These are phyloP conservation scores for Talaromyces adpressus DNA, from an alignment of 495 filamentous ascomycete species.

Conservation along the genomic window DNA sequence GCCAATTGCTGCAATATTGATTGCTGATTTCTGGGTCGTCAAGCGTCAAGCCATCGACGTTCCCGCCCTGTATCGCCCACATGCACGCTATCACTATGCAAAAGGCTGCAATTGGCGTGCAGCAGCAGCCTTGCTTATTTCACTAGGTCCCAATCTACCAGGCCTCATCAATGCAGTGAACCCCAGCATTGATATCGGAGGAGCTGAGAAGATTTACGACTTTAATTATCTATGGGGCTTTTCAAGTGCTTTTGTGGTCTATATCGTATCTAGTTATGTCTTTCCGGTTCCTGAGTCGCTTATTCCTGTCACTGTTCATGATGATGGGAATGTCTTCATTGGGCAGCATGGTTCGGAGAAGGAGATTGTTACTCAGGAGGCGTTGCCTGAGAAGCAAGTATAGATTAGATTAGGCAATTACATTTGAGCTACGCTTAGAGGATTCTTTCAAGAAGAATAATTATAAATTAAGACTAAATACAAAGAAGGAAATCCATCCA, in stretches of 20 bases:
- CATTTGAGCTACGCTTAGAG: neutral
- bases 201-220: conserved; percentile 32
- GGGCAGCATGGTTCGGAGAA: neutral
- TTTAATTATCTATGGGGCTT: conserved; percentile 43
- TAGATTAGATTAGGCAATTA: neutral
- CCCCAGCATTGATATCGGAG: conserved; percentile 11
- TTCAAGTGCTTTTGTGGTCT: conserved; percentile 29
- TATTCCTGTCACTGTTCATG: conserved; percentile 24
- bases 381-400: neutral
- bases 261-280: conserved; percentile 22
- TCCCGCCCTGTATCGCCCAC: conserved; percentile 44
- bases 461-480: neutral
- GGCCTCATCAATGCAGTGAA: conserved; percentile 21
- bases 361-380: neutral
- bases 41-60: conserved; percentile 35
- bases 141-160: conserved; percentile 28
- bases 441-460: neutral
- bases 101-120: conserved; percentile 24
- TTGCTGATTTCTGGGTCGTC: conserved; percentile 41
- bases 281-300: conserved; percentile 26
- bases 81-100: conserved; percentile 27
- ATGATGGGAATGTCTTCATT: neutral
- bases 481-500: neutral
- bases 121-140: conserved; percentile 17
- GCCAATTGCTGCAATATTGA: conserved; percentile 35